Percentiles rank a stretch among this genome's conserved stretches.
Evolutionary conservation across 805 yeast genomes (phyloP).

Genomic region (Candida qinlingensis): DNA sequence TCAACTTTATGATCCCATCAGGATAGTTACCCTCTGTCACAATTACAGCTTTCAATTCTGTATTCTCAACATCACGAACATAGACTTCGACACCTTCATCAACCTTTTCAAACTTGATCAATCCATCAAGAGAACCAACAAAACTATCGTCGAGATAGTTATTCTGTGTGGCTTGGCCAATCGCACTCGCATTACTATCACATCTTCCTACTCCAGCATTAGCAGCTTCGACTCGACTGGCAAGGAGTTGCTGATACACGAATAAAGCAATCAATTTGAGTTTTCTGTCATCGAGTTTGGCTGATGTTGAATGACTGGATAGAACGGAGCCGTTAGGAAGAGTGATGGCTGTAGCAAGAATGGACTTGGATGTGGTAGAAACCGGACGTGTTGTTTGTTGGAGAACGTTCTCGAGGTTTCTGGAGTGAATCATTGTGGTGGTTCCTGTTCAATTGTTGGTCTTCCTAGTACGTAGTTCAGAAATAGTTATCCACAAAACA

Average conservation of each 20-base stretch:
- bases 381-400: slow-evolving; percentile 4
- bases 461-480: not conserved
- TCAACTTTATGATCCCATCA: slow-evolving; percentile 18
- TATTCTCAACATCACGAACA: slow-evolving; percentile 10
- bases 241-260: slow-evolving; percentile 1
- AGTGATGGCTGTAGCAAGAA: slow-evolving; percentile 3
- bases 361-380: slow-evolving; percentile 3
- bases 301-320: slow-evolving; percentile 3
- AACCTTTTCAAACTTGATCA: slow-evolving; percentile 6
- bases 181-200: not conserved
- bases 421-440: slow-evolving; percentile 3
- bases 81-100: slow-evolving; percentile 9
- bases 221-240: not conserved
- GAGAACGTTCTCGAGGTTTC: slow-evolving; percentile 6
- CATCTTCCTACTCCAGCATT: not conserved
- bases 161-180: not conserved
- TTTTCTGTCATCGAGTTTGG: not conserved
- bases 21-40: slow-evolving; percentile 23
- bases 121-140: not conserved
- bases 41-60: slow-evolving; percentile 16
- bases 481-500: not conserved
- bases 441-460: not conserved
- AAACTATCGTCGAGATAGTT: not conserved
- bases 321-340: slow-evolving; percentile 10
- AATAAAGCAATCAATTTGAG: slow-evolving; percentile 5